phyloP scores from a whole-genome alignment of 257 asterid species.

The Lithospermum erythrorhizon region DNA sequence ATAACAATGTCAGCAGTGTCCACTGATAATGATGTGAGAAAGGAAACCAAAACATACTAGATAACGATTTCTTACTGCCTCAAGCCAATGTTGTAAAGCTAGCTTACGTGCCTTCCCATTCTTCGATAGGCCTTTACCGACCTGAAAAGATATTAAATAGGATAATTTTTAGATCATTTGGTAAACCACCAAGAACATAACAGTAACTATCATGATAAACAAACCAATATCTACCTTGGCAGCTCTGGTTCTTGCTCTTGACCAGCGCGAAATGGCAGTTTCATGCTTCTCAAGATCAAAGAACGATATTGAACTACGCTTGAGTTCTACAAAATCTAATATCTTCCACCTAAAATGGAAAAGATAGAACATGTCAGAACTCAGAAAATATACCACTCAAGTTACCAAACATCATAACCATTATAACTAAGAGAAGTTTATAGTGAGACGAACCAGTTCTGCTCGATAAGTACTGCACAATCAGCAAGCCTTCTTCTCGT shows the following conservation, averaged over 20 bases:
- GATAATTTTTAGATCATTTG: not conserved
- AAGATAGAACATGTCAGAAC: not conserved
- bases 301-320: conserved; percentile 46
- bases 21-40: not conserved
- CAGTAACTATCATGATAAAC: not conserved
- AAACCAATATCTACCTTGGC: conserved; percentile 30
- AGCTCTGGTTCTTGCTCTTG: conserved; percentile 52
- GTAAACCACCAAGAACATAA: not conserved
- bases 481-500: conserved; percentile 53
- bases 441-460: conserved; percentile 28
- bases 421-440: no score
- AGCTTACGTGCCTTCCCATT: conserved; percentile 49
- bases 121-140: conserved; percentile 50
- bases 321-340: conserved; percentile 41
- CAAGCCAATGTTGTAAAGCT: conserved; percentile 62
- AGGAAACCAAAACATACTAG: not conserved
- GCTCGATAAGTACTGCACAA: conserved; percentile 59
- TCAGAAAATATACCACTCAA: conserved; percentile 1
- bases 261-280: conserved; percentile 52
- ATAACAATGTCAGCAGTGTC: not conserved
- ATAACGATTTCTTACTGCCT: conserved; percentile 30
- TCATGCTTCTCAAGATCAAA: conserved; percentile 37
- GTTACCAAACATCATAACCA: not conserved
- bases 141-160: conserved; percentile 19
- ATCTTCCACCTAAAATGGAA: conserved; percentile 31